Conservation (phyloP, 2,329 filamentous ascomycete genomes). For the Fusarium sp. region DNA sequence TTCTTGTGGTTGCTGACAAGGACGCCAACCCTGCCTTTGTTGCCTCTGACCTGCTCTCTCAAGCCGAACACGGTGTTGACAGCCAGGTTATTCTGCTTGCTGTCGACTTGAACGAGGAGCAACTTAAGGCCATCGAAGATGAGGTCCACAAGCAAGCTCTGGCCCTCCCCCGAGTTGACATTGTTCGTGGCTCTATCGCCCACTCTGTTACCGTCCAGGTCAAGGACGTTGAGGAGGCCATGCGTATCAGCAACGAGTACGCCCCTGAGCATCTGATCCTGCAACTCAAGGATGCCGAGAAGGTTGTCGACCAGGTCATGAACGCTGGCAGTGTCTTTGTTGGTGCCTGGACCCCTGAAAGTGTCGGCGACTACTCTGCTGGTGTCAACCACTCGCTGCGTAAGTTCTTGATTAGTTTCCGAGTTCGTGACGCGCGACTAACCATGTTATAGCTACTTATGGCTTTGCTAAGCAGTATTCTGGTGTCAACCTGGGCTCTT, state of each 20-base stretch:
- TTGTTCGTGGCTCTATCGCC: slow-evolving; percentile 87
- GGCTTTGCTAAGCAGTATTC: slow-evolving; percentile 99
- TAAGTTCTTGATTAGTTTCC: slow-evolving; percentile 63
- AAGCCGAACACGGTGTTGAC: slow-evolving; percentile 96
- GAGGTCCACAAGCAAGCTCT: slow-evolving; percentile 89
- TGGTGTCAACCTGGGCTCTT: slow-evolving; percentile 94
- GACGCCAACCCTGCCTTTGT: slow-evolving; percentile 93
- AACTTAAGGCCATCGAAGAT: slow-evolving; percentile 87
- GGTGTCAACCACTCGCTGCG: slow-evolving; percentile 97
- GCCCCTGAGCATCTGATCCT: slow-evolving; percentile 97
- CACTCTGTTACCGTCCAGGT: slow-evolving; percentile 92
- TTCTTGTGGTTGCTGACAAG: slow-evolving; percentile 93
- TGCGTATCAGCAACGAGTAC: slow-evolving; percentile 90
- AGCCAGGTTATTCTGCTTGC: slow-evolving; percentile 94
- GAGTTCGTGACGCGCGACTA: slow-evolving; percentile 13
- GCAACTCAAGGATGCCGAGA: slow-evolving; percentile 81
- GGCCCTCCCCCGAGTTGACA: slow-evolving; percentile 89
- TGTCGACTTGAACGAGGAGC: slow-evolving; percentile 77
- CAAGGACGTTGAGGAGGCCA: slow-evolving; percentile 75
- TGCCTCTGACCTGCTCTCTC: slow-evolving; percentile 91
- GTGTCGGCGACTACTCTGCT: slow-evolving; percentile 96
- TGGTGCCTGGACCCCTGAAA: slow-evolving; percentile 96
- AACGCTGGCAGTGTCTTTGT: slow-evolving; percentile 98
- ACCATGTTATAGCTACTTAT: slow-evolving; percentile 78
- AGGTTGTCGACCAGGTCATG: slow-evolving; percentile 80